Percentiles rank a stretch among this genome's conserved stretches.
Conservation (phyloP, 73 alveolate species). For the Symbiodinium pilosum region DNA sequence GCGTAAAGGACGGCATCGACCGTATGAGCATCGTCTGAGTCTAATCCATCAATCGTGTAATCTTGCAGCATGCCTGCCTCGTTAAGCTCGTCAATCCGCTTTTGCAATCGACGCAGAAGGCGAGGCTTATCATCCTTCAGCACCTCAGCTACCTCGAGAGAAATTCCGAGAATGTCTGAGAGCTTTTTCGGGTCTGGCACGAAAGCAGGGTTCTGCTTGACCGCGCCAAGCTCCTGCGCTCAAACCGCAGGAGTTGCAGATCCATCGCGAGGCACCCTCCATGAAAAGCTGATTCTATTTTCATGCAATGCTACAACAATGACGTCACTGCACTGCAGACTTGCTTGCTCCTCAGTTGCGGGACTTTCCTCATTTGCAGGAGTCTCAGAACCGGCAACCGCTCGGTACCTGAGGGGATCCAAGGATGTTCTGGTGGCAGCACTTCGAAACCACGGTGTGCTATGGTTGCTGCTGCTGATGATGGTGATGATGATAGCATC, state of each 20-base stretch:
- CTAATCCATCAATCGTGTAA: too few species aligned
- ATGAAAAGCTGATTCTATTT: too few species aligned
- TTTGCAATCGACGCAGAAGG: constrained; percentile 4
- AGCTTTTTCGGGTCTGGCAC: constrained; percentile 66
- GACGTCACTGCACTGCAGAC: too few species aligned
- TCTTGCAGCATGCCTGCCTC: too few species aligned
- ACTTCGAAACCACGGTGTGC: too few species aligned
- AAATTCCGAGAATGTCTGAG: constrained; percentile 27
- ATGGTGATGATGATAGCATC: too few species aligned
- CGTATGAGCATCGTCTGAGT: too few species aligned
- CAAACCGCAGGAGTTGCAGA: too few species aligned
- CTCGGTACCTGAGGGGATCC: background rate
- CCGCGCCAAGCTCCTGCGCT: background rate
- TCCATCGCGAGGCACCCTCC: too few species aligned
- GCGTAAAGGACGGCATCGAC: too few species aligned
- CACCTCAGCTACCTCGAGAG: constrained; percentile 16
- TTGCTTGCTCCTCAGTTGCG: background rate
- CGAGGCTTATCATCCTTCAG: constrained; percentile 33
- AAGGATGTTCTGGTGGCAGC: too few species aligned
- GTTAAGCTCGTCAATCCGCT: background rate
- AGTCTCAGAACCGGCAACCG: background rate
- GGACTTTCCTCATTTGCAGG: background rate
- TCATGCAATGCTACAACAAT: too few species aligned
- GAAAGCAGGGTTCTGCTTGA: background rate
- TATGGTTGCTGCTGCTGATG: background rate